These are phyloP conservation scores for Schizonepeta tenuifolia DNA, from an alignment of 257 asterid species.

Conservation along the genomic window DNA sequence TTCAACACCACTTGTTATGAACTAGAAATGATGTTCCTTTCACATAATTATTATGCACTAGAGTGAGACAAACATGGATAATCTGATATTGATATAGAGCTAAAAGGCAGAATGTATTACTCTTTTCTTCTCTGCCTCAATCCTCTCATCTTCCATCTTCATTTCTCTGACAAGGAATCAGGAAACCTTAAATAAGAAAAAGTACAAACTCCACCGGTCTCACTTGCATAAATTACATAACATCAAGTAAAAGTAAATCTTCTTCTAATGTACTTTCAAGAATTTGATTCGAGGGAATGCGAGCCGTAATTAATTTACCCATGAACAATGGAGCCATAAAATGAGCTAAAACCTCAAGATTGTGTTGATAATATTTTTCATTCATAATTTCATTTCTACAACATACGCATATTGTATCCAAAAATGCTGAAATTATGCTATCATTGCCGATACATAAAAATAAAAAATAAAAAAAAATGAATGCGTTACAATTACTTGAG, in stretches of 20 bases:
- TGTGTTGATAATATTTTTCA: neutral
- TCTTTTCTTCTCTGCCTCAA: conserved; percentile 94
- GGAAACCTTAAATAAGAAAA: conserved; percentile 20
- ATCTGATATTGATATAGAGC: neutral
- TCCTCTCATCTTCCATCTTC: conserved; percentile 95
- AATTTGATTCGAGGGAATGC: neutral
- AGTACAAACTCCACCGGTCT: neutral
- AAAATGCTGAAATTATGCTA: neutral
- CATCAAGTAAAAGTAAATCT: conserved; percentile 9
- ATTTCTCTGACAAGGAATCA: conserved; percentile 75
- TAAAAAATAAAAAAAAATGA: neutral
- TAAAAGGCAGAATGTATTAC: conserved; percentile 48
- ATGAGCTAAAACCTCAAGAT: conserved; percentile 12
- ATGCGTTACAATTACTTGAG: conserved; percentile 53
- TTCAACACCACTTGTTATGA: neutral
- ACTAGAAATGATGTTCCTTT: neutral
- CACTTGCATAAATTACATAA: neutral
- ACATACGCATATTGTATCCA: neutral
- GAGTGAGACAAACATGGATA: neutral
- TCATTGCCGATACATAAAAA: neutral
- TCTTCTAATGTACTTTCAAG: neutral
- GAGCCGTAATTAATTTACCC: neutral
- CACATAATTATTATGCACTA: neutral
- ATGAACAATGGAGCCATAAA: neutral
- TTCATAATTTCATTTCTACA: neutral